Conservation (phyloP, 1,284 basidiomycete species). For the Trametes hirsuta region DNA sequence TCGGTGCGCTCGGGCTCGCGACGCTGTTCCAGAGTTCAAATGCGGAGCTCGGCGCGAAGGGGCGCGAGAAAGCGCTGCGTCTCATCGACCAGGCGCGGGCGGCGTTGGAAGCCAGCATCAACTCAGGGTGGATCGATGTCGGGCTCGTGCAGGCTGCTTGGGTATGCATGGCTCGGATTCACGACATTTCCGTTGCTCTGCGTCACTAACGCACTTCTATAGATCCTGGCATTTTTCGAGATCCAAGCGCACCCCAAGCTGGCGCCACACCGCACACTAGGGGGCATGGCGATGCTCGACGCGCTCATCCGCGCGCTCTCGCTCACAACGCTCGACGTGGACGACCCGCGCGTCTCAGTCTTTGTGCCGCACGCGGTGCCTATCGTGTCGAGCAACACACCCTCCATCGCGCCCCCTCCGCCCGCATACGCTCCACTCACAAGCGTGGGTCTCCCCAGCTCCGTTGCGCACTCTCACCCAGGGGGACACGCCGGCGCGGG, state of each 20-base stretch:
- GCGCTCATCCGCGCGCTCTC: slow-evolving; percentile 63
- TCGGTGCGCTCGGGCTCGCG: slow-evolving; percentile 64
- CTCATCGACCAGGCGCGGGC: slow-evolving; percentile 68
- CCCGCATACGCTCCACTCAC: neutral
- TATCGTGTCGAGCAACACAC: slow-evolving; percentile 34
- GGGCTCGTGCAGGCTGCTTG: slow-evolving; percentile 73
- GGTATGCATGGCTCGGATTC: slow-evolving; percentile 39
- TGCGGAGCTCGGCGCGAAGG: slow-evolving; percentile 42
- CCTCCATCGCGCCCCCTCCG: neutral
- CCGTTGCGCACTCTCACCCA: too few relatives aligned
- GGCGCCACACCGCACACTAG: slow-evolving; percentile 50
- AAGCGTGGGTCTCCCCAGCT: neutral
- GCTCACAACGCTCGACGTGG: slow-evolving; percentile 51
- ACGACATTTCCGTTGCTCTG: neutral
- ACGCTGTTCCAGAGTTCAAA: slow-evolving; percentile 73
- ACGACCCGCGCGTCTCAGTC: slow-evolving; percentile 42
- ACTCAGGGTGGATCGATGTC: slow-evolving; percentile 69
- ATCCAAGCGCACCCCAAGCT: slow-evolving; percentile 66
- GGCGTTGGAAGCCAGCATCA: slow-evolving; percentile 69
- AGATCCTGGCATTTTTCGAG: slow-evolving; percentile 74
- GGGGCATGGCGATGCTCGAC: slow-evolving; percentile 64
- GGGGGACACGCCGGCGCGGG: neutral
- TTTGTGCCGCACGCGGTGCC: slow-evolving; percentile 37
- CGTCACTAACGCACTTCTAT: neutral
- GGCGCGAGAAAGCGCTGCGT: slow-evolving; percentile 55